Conservation (phyloP, 176 grass and related monocot genomes). For the Stipa capillata region DNA sequence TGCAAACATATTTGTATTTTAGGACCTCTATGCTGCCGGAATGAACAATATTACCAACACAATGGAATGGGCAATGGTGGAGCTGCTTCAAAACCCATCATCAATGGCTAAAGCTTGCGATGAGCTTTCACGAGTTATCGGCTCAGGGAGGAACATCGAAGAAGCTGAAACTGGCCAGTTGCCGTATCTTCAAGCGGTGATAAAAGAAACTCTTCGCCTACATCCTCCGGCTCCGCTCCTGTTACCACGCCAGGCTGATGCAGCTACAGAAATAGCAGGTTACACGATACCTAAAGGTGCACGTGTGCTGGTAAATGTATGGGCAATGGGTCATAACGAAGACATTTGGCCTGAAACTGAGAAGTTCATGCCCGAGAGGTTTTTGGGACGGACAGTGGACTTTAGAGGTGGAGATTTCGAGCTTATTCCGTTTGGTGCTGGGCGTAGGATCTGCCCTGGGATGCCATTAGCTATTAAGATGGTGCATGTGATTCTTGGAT, state of each 20-base stretch:
- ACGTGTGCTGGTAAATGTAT: conserved; percentile 19
- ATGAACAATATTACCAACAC: conserved; percentile 28
- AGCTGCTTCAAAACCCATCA: background rate
- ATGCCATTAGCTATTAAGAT: conserved; percentile 10
- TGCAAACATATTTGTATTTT: background rate
- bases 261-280: background rate
- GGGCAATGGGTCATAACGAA: background rate
- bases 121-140: conserved; percentile 9
- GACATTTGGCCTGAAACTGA: background rate
- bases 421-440: conserved; percentile 5
- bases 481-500: conserved; percentile 8
- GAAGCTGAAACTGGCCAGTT: conserved; percentile 3
- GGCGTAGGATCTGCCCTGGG: background rate
- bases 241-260: background rate
- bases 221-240: conserved; percentile 26
- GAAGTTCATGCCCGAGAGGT: conserved; percentile 24
- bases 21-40: conserved; percentile 34
- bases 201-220: conserved; percentile 34
- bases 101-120: background rate
- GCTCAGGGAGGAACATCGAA: conserved; percentile 9
- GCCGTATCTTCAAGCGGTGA: conserved; percentile 26
- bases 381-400: background rate
- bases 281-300: conserved; percentile 15
- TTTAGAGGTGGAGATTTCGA: conserved; percentile 8
- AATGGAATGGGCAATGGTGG: conserved; percentile 36